Conservation (phyloP, 176 grass and related monocot genomes). For the Phragmites australis region DNA sequence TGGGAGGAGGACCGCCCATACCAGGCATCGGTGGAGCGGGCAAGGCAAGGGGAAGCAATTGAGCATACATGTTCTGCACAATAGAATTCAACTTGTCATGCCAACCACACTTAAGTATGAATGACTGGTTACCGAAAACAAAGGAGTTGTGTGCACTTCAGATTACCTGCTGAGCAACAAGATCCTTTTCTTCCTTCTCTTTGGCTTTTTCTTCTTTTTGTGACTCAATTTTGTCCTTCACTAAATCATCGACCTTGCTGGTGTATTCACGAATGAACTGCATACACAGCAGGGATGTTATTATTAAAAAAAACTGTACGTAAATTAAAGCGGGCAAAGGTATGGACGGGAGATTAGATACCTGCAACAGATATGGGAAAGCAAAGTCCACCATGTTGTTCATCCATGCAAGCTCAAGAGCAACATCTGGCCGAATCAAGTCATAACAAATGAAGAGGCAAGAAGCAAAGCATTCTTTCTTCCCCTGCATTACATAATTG, state of each 20-base stretch:
- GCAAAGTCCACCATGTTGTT: slow-evolving; percentile 98
- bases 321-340: background rate
- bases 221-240: slow-evolving; percentile 85
- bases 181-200: slow-evolving; percentile 88
- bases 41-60: slow-evolving; percentile 85
- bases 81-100: slow-evolving; percentile 22
- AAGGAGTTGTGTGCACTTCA: background rate
- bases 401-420: slow-evolving; percentile 97
- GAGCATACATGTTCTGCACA: slow-evolving; percentile 96
- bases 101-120: slow-evolving; percentile 6
- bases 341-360: slow-evolving; percentile 26
- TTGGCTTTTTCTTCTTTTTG: slow-evolving; percentile 76
- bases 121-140: background rate
- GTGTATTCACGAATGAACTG: slow-evolving; percentile 96
- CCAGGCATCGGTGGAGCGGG: slow-evolving; percentile 82
- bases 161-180: slow-evolving; percentile 87
- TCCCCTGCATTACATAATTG: slow-evolving; percentile 66
- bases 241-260: slow-evolving; percentile 90
- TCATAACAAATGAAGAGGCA: slow-evolving; percentile 99
- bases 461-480: slow-evolving; percentile 99
- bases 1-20: slow-evolving; percentile 64
- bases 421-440: slow-evolving; percentile 87
- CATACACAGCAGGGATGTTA: background rate
- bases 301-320: background rate
- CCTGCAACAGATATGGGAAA: slow-evolving; percentile 97